Percentiles rank a stretch among this genome's conserved stretches.
These are phyloP conservation scores for Fagopyrum homotropicum DNA, from an alignment of 148 eudicot genomes.

Conservation along the genomic window DNA sequence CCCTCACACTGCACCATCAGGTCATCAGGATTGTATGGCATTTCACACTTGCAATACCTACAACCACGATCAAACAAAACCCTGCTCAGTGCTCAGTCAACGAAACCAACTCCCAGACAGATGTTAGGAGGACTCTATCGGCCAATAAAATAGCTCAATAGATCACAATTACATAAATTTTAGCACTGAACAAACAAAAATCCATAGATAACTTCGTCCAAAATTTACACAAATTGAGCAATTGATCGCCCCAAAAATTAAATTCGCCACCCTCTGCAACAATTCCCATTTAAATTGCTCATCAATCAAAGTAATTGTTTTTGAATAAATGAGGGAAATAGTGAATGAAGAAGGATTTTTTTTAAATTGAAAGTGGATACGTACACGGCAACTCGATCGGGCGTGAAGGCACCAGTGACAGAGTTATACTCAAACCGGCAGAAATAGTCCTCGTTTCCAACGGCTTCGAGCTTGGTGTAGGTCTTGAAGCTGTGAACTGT, in stretches of 20 bases:
- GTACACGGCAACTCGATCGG: slow-evolving; percentile 48
- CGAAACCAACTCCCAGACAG: neutral
- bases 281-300: neutral
- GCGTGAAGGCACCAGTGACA: slow-evolving; percentile 39
- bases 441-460: slow-evolving; percentile 42
- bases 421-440: slow-evolving; percentile 52
- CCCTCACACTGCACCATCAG: slow-evolving; percentile 59
- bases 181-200: neutral
- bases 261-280: neutral
- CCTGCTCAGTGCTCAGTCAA: neutral
- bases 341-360: neutral
- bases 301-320: neutral
- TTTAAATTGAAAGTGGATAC: neutral
- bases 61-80: neutral
- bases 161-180: neutral
- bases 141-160: neutral
- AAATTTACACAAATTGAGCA: neutral
- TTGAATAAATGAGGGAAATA: neutral
- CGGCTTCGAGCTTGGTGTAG: slow-evolving; percentile 46
- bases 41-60: slow-evolving; percentile 34
- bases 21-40: no score
- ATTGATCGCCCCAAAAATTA: neutral
- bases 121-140: neutral
- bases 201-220: neutral
- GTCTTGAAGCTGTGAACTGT: slow-evolving; percentile 41